Percentiles rank a stretch among this genome's conserved stretches.
phyloP scores from a whole-genome alignment of 1,284 basidiomycete genomes.

The Trichosporon inkin region DNA sequence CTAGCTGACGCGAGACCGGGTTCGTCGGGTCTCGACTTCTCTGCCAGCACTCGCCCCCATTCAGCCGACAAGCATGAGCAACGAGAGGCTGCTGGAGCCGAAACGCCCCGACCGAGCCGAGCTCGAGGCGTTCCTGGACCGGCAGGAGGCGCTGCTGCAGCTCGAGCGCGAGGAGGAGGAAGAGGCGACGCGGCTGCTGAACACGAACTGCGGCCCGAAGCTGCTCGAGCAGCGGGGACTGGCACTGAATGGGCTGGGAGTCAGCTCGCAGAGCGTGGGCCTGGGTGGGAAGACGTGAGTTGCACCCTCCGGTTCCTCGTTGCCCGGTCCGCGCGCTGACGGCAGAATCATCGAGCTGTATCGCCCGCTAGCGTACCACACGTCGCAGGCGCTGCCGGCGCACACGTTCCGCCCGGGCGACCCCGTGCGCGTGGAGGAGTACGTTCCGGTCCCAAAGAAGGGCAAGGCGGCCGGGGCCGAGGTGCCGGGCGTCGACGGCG shows the following conservation, averaged over 20 bases:
- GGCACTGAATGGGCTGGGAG: conserved; percentile 64
- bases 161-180: conserved; percentile 77
- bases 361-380: conserved; percentile 73
- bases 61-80: no score
- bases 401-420: conserved; percentile 81
- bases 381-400: conserved; percentile 67
- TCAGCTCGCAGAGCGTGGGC: conserved; percentile 68
- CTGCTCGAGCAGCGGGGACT: conserved; percentile 83
- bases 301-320: neutral
- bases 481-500: conserved; percentile 59
- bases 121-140: conserved; percentile 63
- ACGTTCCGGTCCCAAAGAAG: conserved; percentile 53
- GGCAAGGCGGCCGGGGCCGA: conserved; percentile 53
- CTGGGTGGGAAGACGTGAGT: conserved; percentile 84
- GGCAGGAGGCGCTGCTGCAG: conserved; percentile 65
- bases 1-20: no score
- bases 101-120: conserved; percentile 28
- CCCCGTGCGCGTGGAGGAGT: conserved; percentile 74
- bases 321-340: neutral
- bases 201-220: conserved; percentile 77
- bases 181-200: conserved; percentile 69
- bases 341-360: conserved; percentile 77
- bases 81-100: conserved; percentile 20
- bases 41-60: no score
- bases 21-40: no score